Conservation (phyloP, 768 basidiomycete genomes). For the Naematelia encephala region DNA sequence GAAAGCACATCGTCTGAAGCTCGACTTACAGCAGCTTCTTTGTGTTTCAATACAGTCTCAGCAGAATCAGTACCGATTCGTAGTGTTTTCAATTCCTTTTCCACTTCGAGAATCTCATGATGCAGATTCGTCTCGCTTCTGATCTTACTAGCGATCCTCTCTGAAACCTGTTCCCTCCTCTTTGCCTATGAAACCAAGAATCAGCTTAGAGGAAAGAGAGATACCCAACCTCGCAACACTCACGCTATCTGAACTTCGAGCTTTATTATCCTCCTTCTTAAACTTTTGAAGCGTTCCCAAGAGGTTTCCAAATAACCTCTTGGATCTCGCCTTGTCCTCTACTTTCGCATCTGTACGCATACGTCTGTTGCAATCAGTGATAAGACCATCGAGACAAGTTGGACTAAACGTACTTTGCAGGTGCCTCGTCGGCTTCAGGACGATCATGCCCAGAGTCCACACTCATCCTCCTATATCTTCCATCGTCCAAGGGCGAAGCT, state of each 20-base stretch:
- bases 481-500: constrained; percentile 1
- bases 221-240: constrained; percentile 10
- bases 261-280: constrained; percentile 46
- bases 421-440: constrained; percentile 28
- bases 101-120: constrained; percentile 43
- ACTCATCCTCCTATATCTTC: constrained; percentile 4
- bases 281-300: constrained; percentile 48
- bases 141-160: constrained; percentile 42
- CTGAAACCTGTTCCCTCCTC: constrained; percentile 41
- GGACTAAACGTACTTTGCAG: constrained; percentile 27
- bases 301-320: constrained; percentile 48
- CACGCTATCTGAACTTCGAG: constrained; percentile 40
- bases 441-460: constrained; percentile 5
- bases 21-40: constrained; percentile 44
- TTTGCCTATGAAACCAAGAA: constrained; percentile 39
- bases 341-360: constrained; percentile 31
- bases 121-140: constrained; percentile 40
- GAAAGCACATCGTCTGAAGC: constrained; percentile 11
- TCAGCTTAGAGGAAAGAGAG: background rate
- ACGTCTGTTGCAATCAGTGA: constrained; percentile 28
- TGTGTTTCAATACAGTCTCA: constrained; percentile 38
- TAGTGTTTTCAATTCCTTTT: constrained; percentile 42
- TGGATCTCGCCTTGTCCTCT: constrained; percentile 46
- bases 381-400: background rate
- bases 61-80: constrained; percentile 39